Base-by-base conservation (phyloP, 2,329 filamentous ascomycete species). In the Exophiala sp. region DNA sequence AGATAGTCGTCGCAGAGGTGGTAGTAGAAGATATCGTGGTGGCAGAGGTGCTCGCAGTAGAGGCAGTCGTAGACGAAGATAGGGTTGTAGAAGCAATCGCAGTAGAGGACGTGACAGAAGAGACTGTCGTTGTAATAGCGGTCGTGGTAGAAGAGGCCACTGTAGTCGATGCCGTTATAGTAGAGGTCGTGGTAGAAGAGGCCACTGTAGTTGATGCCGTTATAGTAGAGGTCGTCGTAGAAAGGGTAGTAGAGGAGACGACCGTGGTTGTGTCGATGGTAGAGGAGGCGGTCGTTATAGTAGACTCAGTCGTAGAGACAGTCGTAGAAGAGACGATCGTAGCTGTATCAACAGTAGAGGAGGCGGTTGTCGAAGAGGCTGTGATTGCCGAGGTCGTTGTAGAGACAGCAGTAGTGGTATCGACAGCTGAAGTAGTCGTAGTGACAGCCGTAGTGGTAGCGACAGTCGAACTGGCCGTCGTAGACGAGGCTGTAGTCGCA, bases 151-250 rank as follows among this genome's bases (percentile, higher is more conserved):
- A 32, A 6, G 4, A 5, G 10, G 23, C 34, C 23, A 29, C 34
- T 18, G 14, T 18, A 18, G 41, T 19, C 22, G 43, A 6, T 14
- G 3, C 37, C 8, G 4, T 40, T 16, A n/a, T n/a, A n/a, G 37
- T 40, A 40, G 37, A 40, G 37, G 37, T 16, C 6, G 37, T 40
- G 13, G 37, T 40, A 40, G 16, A 19, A 35, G 42, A 44, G 19
- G 5, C 16, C 5, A 21, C 14, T 30, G 18, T 30, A 14, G 40
- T 11, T 29, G 40, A n/a, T n/a, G n/a, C n/a, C n/a, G n/a, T n/a
- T n/a, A n/a, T n/a, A n/a, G n/a, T 27, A 5, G 24, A 27, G 24
- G 6, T 27, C 5, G 24, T 27, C 24, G 24, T 27, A 27, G 24
- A 27, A 6, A 5, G 5, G 24, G 24, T 27, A 5, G 24, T 27